Conservation (phyloP, 768 basidiomycete species). For the Atractiella rhizophila region DNA sequence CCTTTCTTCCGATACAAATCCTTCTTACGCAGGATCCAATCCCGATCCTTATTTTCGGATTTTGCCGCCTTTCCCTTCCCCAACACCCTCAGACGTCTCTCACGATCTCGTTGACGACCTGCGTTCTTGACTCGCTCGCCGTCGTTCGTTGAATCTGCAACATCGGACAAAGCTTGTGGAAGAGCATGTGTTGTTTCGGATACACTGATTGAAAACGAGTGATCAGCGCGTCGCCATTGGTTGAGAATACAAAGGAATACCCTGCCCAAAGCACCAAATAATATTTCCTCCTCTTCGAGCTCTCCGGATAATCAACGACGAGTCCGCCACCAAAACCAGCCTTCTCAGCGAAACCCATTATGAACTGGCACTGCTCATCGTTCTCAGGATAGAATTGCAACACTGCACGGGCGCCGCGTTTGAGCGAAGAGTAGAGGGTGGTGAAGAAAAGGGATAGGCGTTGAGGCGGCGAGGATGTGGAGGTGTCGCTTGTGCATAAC, state of each 20-base stretch:
- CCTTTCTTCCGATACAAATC: constrained; percentile 70
- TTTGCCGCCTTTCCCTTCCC: constrained; percentile 49
- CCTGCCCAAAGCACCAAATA: constrained; percentile 85
- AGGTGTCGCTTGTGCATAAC: constrained; percentile 87
- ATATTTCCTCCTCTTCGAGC: constrained; percentile 80
- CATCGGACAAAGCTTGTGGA: too few species aligned
- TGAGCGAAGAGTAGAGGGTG: constrained; percentile 59
- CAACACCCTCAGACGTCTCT: not conserved
- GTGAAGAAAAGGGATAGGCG: constrained; percentile 65
- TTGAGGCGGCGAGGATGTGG: constrained; percentile 28
- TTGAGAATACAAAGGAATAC: too few species aligned
- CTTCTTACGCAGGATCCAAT: constrained; percentile 95
- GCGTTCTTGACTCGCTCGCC: constrained; percentile 24
- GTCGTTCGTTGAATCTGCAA: constrained; percentile 29
- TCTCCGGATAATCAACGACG: constrained; percentile 92
- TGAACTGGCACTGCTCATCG: constrained; percentile 88
- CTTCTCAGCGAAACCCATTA: constrained; percentile 71
- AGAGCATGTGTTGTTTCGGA: too few species aligned
- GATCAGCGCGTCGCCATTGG: too few species aligned
- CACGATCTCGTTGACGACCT: constrained; percentile 26
- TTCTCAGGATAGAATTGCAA: constrained; percentile 91
- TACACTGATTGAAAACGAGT: too few species aligned
- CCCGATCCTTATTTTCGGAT: too few species aligned
- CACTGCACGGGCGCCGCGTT: constrained; percentile 60
- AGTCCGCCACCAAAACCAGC: constrained; percentile 93